Evolutionary conservation across 441 rosid species (phyloP), one percentile per base, ranked within the genome.

Genomic region (Cnidoscolus chayamansa): DNA sequence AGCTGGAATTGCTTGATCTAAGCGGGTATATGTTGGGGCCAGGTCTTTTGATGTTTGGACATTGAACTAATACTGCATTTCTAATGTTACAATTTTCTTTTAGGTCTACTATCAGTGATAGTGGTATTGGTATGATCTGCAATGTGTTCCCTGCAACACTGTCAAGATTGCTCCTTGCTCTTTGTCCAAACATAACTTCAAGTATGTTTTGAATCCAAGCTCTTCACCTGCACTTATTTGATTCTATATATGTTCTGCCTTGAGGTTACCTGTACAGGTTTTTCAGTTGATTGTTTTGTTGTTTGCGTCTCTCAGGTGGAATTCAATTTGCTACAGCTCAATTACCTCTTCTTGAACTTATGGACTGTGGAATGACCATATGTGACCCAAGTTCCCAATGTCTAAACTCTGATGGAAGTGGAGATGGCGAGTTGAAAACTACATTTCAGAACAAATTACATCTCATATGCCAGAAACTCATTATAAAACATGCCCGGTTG

Each of bases 121-220:
- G 90, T 73, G 97, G 97, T 72, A 90, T 95, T n/a, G 94, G 97
- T 74, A 95, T 93, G 92, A 91, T 95, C 73, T 95, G 98, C 84
- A 94, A 95, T 78, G 90, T 87, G 57, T 85, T 90, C 53, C 94
- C 97, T 17, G 86, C 81, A 72, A 88, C 98, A 25, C 81, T 95
- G 67, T 84, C 93, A 57, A 87, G 88, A 74, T 87, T 95, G 68
- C 91, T 91, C 48, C 87, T 95, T 61, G 98, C 99, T 65, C 89
- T 90, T 70, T 95, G 98, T 81, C 98, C 98, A 47, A 91, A 91
- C 86, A 87, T 95, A 76, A 91, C 98, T 70, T 91, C 98, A 83
- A 93, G 99, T 93, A 95, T 83, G 56, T 63, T 78, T 66, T 76
- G 59, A 63, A 47, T 71, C 78, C 65, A 45, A 7, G 16, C 73